These are phyloP conservation scores for Fusarium papillatum DNA, from an alignment of 2,329 filamentous ascomycete species.

Conservation along the genomic window DNA sequence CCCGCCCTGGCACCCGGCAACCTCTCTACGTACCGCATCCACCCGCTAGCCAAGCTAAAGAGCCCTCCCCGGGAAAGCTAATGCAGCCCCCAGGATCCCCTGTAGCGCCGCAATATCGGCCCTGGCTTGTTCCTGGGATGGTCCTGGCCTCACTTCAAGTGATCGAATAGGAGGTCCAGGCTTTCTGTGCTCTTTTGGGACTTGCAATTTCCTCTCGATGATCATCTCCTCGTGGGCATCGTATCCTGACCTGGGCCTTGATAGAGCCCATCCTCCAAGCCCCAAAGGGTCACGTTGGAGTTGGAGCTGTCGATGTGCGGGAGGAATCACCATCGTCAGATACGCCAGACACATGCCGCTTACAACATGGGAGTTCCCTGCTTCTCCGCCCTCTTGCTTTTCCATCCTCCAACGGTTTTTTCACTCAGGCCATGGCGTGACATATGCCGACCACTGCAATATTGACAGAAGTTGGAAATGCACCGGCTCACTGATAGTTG, in stretches of 20 bases:
- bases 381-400: constrained; percentile 1
- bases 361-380: constrained; percentile 17
- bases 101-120: constrained; percentile 35
- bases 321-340: constrained; percentile 12
- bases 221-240: constrained; percentile 30
- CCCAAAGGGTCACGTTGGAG: constrained; percentile 20
- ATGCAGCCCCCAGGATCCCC: constrained; percentile 28
- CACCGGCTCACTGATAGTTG: background rate
- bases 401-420: constrained; percentile 6
- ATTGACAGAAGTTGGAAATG: background rate
- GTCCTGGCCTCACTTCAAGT: constrained; percentile 13
- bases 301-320: constrained; percentile 28
- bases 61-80: constrained; percentile 40
- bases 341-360: constrained; percentile 2
- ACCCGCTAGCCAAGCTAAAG: constrained; percentile 25
- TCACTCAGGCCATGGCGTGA: constrained; percentile 5
- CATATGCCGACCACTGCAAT: constrained; percentile 1
- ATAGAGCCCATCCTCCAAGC: constrained; percentile 3
- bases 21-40: constrained; percentile 6
- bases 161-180: constrained; percentile 35
- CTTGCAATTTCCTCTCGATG: constrained; percentile 43
- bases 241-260: constrained; percentile 7
- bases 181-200: constrained; percentile 20
- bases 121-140: constrained; percentile 33
- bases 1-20: background rate